Evolutionary conservation across 805 yeast species (phyloP).

Genomic region (Blastobotrys peoriensis): DNA sequence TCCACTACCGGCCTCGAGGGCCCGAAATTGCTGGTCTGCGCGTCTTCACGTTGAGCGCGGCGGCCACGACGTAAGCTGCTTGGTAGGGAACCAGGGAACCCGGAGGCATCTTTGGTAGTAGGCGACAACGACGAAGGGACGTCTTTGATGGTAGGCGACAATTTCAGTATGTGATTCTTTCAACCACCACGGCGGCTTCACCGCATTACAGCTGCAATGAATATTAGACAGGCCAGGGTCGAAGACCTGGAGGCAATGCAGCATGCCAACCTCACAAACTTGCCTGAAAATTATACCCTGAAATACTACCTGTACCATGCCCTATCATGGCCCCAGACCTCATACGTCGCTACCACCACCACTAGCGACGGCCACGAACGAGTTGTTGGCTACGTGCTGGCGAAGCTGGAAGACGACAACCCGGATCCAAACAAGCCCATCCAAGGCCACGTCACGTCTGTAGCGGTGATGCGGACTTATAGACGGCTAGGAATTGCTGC

Average conservation of each 20-base stretch:
- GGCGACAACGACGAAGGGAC: too few relatives aligned
- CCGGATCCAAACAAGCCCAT: constrained; percentile 18
- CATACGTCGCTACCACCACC: constrained; percentile 75
- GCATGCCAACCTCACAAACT: constrained; percentile 70
- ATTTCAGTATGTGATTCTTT: too few relatives aligned
- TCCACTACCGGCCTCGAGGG: too few relatives aligned
- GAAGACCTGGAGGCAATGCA: constrained; percentile 92
- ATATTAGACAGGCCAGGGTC: constrained; percentile 81
- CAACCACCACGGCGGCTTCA: too few relatives aligned
- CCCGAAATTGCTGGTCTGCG: too few relatives aligned
- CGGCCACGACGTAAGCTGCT: too few relatives aligned
- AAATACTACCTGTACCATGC: constrained; percentile 93
- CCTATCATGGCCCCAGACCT: constrained; percentile 95
- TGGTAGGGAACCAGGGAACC: too few relatives aligned
- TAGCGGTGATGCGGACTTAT: constrained; percentile 92
- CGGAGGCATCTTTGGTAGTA: too few relatives aligned
- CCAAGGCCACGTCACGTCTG: constrained; percentile 90
- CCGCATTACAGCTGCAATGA: too few relatives aligned
- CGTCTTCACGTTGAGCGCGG: too few relatives aligned
- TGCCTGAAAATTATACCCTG: constrained; percentile 86
- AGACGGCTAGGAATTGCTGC: constrained; percentile 94
- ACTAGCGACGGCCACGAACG: constrained; percentile 71
- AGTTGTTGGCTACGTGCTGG: constrained; percentile 91
- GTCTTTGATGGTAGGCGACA: too few relatives aligned
- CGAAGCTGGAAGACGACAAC: constrained; percentile 89